Percentiles rank a stretch among this genome's conserved stretches.
phyloP scores from a whole-genome alignment of 2,329 filamentous ascomycete genomes.

The Septoria linicola region DNA sequence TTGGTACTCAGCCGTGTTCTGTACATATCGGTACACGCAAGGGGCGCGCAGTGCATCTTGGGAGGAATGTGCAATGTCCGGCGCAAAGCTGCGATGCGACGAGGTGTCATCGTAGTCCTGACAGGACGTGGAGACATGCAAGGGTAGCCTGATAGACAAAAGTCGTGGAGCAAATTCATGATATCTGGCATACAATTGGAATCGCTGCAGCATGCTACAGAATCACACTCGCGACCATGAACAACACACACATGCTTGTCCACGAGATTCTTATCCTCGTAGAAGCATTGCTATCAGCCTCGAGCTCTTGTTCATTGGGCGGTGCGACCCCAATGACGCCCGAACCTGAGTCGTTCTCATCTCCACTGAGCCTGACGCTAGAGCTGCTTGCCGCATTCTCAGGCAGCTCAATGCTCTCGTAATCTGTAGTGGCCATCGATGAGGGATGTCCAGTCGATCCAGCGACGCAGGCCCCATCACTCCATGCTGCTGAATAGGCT shows the following conservation, averaged over 20 bases:
- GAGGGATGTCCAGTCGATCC: conserved; percentile 27
- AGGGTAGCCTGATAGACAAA: too few relatives aligned
- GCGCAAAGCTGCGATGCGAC: conserved; percentile 11
- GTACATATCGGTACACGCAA: conserved; percentile 17
- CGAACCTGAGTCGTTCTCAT: neutral
- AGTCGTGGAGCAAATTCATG: too few relatives aligned
- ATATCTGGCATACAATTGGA: too few relatives aligned
- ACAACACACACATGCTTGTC: too few relatives aligned
- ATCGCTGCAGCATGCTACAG: too few relatives aligned
- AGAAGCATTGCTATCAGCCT: too few relatives aligned
- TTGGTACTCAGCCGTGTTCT: conserved; percentile 11
- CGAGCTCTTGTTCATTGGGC: neutral
- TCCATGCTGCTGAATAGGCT: conserved; percentile 41
- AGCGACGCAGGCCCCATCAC: conserved; percentile 21
- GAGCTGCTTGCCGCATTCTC: conserved; percentile 5
- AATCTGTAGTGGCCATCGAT: conserved; percentile 1
- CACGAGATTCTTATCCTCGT: too few relatives aligned
- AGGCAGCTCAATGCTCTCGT: conserved; percentile 1
- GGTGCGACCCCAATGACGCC: neutral
- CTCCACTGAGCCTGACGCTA: neutral
- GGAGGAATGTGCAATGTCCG: conserved; percentile 16
- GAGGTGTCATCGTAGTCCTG: neutral
- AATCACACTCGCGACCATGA: too few relatives aligned
- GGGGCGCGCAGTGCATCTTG: conserved; percentile 14
- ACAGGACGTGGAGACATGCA: too few relatives aligned